These are phyloP conservation scores for Wickerhamomyces rabaulensis DNA, from an alignment of 805 yeast genomes.

Conservation along the genomic window DNA sequence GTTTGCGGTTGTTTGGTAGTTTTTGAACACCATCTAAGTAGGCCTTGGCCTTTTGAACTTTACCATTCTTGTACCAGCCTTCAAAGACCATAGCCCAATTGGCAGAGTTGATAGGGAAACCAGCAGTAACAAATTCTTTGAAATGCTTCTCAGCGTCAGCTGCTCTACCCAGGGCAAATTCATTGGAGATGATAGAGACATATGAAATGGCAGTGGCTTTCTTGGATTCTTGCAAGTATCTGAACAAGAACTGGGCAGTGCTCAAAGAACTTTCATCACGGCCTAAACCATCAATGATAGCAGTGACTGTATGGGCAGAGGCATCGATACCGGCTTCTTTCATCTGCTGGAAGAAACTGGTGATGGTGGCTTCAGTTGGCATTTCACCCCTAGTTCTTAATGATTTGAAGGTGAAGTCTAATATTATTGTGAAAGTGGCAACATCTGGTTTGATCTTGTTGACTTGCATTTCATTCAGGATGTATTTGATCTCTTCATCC, in stretches of 20 bases:
- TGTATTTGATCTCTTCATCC: slow-evolving; percentile 40
- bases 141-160: slow-evolving; percentile 31
- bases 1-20: neutral
- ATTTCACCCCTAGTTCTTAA: slow-evolving; percentile 37
- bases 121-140: slow-evolving; percentile 29
- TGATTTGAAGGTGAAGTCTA: slow-evolving; percentile 47
- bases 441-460: slow-evolving; percentile 47
- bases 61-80: slow-evolving; percentile 15
- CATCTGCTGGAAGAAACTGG: slow-evolving; percentile 38
- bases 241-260: slow-evolving; percentile 48
- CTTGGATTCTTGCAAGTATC: slow-evolving; percentile 31
- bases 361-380: slow-evolving; percentile 34
- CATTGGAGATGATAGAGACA: slow-evolving; percentile 44
- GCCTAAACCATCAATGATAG: slow-evolving; percentile 50
- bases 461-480: slow-evolving; percentile 40
- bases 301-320: slow-evolving; percentile 43
- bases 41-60: slow-evolving; percentile 10
- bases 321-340: slow-evolving; percentile 29
- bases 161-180: slow-evolving; percentile 37
- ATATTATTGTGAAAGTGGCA: slow-evolving; percentile 56
- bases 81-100: slow-evolving; percentile 23
- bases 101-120: slow-evolving; percentile 3
- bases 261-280: slow-evolving; percentile 39
- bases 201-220: slow-evolving; percentile 33
- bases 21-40: slow-evolving; percentile 11